phyloP scores from a whole-genome alignment of 768 basidiomycete species.

The Leucosporidium creatinivorum region DNA sequence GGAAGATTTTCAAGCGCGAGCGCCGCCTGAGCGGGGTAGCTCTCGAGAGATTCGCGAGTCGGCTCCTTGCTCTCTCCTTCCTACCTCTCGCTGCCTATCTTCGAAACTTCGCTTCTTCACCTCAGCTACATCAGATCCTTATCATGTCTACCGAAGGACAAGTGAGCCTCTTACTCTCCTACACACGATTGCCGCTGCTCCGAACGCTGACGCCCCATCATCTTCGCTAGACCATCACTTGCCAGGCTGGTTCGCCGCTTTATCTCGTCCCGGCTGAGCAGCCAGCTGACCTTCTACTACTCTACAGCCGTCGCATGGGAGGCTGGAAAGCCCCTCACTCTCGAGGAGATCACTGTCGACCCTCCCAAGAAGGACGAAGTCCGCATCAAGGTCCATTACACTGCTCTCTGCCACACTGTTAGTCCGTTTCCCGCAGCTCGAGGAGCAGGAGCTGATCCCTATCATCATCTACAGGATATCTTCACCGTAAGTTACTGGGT shows the following conservation, averaged over 20 bases:
- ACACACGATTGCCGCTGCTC: background rate
- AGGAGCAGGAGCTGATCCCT: background rate
- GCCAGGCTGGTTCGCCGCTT: conserved; percentile 29
- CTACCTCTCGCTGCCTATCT: background rate
- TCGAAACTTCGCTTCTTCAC: background rate
- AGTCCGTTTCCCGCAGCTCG: conserved; percentile 5
- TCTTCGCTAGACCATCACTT: conserved; percentile 29
- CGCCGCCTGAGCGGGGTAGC: no score
- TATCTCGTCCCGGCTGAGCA: background rate
- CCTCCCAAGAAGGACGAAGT: conserved; percentile 88
- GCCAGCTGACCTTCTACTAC: background rate
- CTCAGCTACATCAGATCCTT: background rate
- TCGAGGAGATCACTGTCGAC: conserved; percentile 89
- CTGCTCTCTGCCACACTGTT: conserved; percentile 89
- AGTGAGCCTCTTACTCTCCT: background rate
- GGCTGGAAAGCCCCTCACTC: conserved; percentile 71
- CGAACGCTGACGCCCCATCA: background rate
- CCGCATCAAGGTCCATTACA: conserved; percentile 78
- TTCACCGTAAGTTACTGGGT: conserved; percentile 22
- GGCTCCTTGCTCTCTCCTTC: background rate
- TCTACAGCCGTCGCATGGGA: conserved; percentile 72
- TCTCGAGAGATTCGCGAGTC: background rate
- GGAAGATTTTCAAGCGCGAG: no score
- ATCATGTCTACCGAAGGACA: conserved; percentile 9
- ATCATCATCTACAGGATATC: conserved; percentile 12